A percentile compares a stretch with the other conserved stretches of the same genome.
Conservation (phyloP, 2,329 filamentous ascomycete species). For the Colletotrichum graminicola region DNA sequence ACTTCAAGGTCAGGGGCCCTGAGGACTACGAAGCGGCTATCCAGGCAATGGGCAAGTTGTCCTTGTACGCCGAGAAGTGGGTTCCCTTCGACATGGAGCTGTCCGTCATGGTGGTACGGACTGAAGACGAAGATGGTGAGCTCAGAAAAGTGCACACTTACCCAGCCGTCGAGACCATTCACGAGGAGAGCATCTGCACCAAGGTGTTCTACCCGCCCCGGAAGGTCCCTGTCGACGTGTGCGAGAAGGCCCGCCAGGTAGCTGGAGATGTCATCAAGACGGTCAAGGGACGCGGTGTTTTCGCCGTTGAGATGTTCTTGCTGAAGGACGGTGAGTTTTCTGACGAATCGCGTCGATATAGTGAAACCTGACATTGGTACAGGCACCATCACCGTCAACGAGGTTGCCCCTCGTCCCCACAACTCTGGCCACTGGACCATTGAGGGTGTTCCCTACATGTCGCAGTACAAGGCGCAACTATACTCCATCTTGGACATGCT, state of each 20-base stretch:
- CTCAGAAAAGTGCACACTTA: constrained; percentile 74
- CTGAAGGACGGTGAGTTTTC: constrained; percentile 70
- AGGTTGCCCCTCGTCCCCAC: constrained; percentile 80
- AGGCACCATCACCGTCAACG: constrained; percentile 81
- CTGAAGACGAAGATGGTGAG: constrained; percentile 72
- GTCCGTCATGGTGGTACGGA: constrained; percentile 95
- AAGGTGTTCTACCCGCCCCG: constrained; percentile 89
- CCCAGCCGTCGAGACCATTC: constrained; percentile 92
- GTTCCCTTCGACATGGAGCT: constrained; percentile 88
- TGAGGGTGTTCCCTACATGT: constrained; percentile 86
- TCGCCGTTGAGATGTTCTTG: constrained; percentile 97
- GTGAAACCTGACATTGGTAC: constrained; percentile 16
- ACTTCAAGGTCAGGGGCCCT: constrained; percentile 63
- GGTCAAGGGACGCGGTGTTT: constrained; percentile 91
- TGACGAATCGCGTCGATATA: not conserved
- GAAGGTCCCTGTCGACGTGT: constrained; percentile 70
- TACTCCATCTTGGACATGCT: constrained; percentile 81
- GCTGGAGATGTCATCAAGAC: constrained; percentile 83
- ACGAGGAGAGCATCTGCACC: constrained; percentile 96
- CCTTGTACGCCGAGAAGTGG: constrained; percentile 92
- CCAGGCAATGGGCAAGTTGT: constrained; percentile 75
- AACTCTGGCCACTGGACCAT: constrained; percentile 98
- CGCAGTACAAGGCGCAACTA: constrained; percentile 93
- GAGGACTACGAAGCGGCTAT: constrained; percentile 72
- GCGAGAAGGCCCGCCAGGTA: constrained; percentile 77